phyloP scores from a whole-genome alignment of 2,329 filamentous ascomycete genomes.

The Rutstroemia sp. region DNA sequence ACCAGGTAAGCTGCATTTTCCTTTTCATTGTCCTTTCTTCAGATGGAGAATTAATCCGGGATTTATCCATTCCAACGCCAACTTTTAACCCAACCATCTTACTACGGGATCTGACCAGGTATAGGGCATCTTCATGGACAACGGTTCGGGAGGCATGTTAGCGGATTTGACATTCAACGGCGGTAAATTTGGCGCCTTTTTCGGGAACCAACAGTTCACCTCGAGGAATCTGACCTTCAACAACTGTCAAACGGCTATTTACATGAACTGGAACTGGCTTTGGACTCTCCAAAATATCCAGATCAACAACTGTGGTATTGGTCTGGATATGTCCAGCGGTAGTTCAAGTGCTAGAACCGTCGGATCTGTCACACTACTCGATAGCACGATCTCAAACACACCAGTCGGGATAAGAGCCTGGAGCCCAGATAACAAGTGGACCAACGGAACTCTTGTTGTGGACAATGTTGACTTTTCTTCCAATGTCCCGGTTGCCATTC shows the following conservation, averaged over 20 bases:
- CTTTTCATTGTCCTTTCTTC: neutral
- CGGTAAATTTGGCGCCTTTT: constrained; percentile 68
- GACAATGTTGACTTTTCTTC: constrained; percentile 80
- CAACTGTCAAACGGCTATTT: constrained; percentile 73
- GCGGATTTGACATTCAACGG: constrained; percentile 77
- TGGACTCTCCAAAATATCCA: constrained; percentile 72
- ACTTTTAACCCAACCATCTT: no score
- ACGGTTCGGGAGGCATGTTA: constrained; percentile 79
- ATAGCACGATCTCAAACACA: constrained; percentile 72
- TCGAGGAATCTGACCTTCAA: constrained; percentile 78
- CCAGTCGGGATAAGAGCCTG: constrained; percentile 69
- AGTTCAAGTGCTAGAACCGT: constrained; percentile 61
- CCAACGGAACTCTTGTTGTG: constrained; percentile 75
- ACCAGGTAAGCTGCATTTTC: constrained; percentile 37
- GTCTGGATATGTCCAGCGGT: constrained; percentile 69
- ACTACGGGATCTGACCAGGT: neutral
- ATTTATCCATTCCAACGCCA: no score
- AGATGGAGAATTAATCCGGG: neutral
- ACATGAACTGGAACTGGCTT: constrained; percentile 88
- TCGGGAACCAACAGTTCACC: constrained; percentile 85
- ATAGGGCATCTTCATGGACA: constrained; percentile 73
- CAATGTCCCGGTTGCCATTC: constrained; percentile 60
- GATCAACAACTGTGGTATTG: constrained; percentile 68
- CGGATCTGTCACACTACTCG: constrained; percentile 76
- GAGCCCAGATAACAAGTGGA: constrained; percentile 55